Evolutionary conservation across 345 rosid genomes (phyloP).

Genomic region (Citrus trifoliata): DNA sequence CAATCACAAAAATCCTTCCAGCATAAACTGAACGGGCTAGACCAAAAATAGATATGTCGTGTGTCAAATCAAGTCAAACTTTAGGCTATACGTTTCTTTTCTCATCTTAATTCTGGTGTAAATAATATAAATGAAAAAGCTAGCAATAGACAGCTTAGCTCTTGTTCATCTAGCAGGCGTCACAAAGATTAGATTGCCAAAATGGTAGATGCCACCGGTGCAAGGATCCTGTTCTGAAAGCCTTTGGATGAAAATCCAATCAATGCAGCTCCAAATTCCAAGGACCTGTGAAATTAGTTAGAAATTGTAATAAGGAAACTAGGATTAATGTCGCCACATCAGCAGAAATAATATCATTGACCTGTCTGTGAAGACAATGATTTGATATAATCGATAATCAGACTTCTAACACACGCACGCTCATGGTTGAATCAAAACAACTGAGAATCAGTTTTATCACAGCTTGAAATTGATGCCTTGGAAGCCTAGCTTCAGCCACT

Average conservation of each 20-base stretch:
- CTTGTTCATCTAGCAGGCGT: neutral
- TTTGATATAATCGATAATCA: neutral
- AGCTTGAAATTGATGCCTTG: neutral
- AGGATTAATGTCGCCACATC: neutral
- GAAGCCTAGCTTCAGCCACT: slow-evolving; percentile 65
- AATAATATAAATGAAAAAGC: slow-evolving; percentile 15
- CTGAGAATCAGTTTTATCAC: neutral
- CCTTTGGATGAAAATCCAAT: neutral
- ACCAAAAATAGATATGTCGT: neutral
- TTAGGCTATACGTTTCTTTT: slow-evolving; percentile 10
- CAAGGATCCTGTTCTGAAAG: neutral
- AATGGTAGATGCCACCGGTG: slow-evolving; percentile 4
- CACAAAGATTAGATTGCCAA: neutral
- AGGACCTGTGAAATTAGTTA: slow-evolving; percentile 11
- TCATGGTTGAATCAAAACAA: neutral
- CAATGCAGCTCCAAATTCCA: slow-evolving; percentile 16
- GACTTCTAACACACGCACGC: neutral
- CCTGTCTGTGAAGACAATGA: neutral
- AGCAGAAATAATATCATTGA: no score
- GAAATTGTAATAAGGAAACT: neutral
- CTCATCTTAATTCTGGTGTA: slow-evolving; percentile 11
- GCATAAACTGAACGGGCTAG: neutral
- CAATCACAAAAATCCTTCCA: no score
- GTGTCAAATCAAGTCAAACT: slow-evolving; percentile 5
- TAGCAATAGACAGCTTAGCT: slow-evolving; percentile 2